Evolutionary conservation across 2,329 filamentous ascomycete genomes (phyloP).

Genomic region (Penicillium sp.): DNA sequence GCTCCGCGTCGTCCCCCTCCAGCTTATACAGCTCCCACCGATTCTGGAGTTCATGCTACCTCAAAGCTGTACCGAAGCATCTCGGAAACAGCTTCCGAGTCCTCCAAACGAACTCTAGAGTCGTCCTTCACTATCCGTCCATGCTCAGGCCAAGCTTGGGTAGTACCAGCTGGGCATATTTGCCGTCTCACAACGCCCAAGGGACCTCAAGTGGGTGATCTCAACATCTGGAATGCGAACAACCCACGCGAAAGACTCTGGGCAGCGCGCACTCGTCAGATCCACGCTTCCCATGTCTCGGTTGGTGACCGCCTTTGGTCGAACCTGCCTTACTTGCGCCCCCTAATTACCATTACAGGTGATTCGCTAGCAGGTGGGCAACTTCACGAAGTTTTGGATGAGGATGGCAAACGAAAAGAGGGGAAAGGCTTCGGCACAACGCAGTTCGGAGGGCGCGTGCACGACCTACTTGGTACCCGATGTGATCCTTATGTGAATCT

Average conservation of each 20-base stretch:
- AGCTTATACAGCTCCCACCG: constrained; percentile 32
- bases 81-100: constrained; percentile 27
- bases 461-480: constrained; percentile 72
- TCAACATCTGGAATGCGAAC: constrained; percentile 70
- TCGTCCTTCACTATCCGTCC: constrained; percentile 58
- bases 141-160: constrained; percentile 65
- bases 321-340: constrained; percentile 65
- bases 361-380: constrained; percentile 52
- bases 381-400: constrained; percentile 30
- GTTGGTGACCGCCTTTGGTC: constrained; percentile 69
- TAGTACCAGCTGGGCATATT: constrained; percentile 58
- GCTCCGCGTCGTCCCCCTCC: constrained; percentile 31
- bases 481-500: constrained; percentile 78
- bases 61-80: constrained; percentile 31
- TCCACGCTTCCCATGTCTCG: constrained; percentile 66
- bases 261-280: constrained; percentile 68
- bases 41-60: constrained; percentile 31
- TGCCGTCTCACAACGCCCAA: constrained; percentile 65
- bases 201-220: constrained; percentile 71
- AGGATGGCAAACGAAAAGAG: constrained; percentile 27
- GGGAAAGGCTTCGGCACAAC: constrained; percentile 37
- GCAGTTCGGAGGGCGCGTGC: constrained; percentile 56
- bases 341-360: constrained; percentile 59
- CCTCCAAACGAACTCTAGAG: constrained; percentile 24
- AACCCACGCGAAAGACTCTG: constrained; percentile 76